phyloP scores from a whole-genome alignment of 2,329 filamentous ascomycete genomes.

The Sporothrix brunneoviolacea region DNA sequence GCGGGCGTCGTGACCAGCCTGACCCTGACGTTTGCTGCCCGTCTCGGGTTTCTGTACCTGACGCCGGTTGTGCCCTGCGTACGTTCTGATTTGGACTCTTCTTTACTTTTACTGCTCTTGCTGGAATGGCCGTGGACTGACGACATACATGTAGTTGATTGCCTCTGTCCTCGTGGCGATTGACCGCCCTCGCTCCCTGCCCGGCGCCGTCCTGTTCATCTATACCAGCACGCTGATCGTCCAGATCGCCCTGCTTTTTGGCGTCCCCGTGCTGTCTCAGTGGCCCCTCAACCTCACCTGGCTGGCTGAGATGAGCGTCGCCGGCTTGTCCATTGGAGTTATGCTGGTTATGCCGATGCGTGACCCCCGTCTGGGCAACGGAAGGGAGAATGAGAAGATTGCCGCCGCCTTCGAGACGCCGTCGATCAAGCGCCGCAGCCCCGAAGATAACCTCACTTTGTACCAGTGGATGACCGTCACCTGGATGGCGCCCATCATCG shows the following conservation, averaged over 20 bases:
- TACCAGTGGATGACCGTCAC: constrained; percentile 82
- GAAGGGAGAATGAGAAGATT: constrained; percentile 40
- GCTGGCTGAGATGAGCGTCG: constrained; percentile 31
- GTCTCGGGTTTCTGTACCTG: constrained; percentile 24
- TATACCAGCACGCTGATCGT: constrained; percentile 27
- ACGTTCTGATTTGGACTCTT: constrained; percentile 21
- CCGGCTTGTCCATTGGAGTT: constrained; percentile 41
- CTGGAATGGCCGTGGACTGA: too few species aligned
- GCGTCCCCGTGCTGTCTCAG: constrained; percentile 26
- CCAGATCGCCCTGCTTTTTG: constrained; percentile 25
- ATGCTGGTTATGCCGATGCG: constrained; percentile 66
- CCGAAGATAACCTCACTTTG: constrained; percentile 72
- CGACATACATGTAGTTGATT: constrained; percentile 5
- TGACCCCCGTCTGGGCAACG: constrained; percentile 45
- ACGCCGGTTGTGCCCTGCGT: constrained; percentile 32
- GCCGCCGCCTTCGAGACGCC: constrained; percentile 48
- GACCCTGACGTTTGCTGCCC: constrained; percentile 14
- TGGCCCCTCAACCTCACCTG: constrained; percentile 20
- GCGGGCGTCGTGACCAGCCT: constrained; percentile 26
- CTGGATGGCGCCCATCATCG: constrained; percentile 73
- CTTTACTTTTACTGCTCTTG: too few species aligned
- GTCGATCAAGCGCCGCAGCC: constrained; percentile 55
- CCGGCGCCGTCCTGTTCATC: constrained; percentile 24
- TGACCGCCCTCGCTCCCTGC: constrained; percentile 26
- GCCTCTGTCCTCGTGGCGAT: constrained; percentile 21